A percentile compares a stretch with the other conserved stretches of the same genome.
These are phyloP conservation scores for Fusarium robinianum DNA, from an alignment of 2,329 filamentous ascomycete genomes.

Conservation along the genomic window DNA sequence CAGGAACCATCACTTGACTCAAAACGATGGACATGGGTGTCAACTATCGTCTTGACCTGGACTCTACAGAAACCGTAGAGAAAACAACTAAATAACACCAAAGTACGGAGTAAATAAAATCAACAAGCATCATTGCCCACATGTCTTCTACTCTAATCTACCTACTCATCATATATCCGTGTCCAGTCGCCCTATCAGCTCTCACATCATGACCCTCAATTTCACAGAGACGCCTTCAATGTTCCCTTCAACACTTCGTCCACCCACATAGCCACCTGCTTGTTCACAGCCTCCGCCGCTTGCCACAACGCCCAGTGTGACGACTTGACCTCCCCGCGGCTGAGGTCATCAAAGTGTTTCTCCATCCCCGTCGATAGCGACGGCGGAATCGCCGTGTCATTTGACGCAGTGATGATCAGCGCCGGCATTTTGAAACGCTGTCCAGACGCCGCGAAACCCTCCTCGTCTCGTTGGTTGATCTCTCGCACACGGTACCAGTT, in stretches of 20 bases:
- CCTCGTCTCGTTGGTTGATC: slow-evolving; percentile 79
- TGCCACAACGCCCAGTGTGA: slow-evolving; percentile 86
- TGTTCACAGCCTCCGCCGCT: slow-evolving; percentile 71
- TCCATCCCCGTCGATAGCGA: slow-evolving; percentile 75
- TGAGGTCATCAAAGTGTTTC: slow-evolving; percentile 65
- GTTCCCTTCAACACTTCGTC: slow-evolving; percentile 46
- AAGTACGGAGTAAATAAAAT: not conserved
- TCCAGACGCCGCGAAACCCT: slow-evolving; percentile 60
- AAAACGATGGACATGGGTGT: too few species aligned
- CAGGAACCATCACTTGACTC: too few species aligned
- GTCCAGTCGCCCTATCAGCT: not conserved
- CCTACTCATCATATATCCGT: not conserved
- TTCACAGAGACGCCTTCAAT: slow-evolving; percentile 38
- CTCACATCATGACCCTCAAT: too few species aligned
- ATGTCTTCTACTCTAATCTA: slow-evolving; percentile 23
- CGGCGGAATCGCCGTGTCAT: slow-evolving; percentile 74
- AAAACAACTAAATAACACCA: too few species aligned
- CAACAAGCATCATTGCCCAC: slow-evolving; percentile 8
- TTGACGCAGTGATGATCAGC: slow-evolving; percentile 73
- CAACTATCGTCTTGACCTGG: too few species aligned
- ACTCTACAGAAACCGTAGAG: too few species aligned
- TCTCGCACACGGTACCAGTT: slow-evolving; percentile 85
- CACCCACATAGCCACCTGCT: slow-evolving; percentile 69
- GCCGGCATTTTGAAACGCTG: slow-evolving; percentile 62
- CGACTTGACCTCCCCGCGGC: slow-evolving; percentile 66